Evolutionary conservation across 805 yeast species (phyloP).

Genomic region (Saturnispora sanitii): DNA sequence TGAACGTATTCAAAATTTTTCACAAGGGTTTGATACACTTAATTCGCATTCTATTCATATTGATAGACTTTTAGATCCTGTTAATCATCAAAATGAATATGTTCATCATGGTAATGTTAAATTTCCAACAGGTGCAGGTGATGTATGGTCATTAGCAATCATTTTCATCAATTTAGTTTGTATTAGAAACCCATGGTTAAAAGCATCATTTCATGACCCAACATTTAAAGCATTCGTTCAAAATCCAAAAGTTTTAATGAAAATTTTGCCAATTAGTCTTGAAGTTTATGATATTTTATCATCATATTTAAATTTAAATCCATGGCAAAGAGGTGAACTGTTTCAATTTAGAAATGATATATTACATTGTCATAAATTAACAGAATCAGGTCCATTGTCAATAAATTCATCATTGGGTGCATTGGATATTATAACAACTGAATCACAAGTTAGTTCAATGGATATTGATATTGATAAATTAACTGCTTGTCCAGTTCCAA

Average conservation of each 20-base stretch:
- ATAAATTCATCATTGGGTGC: slow-evolving; percentile 21
- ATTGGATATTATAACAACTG: slow-evolving; percentile 21
- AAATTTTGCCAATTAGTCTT: slow-evolving; percentile 63
- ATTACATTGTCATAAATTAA: slow-evolving; percentile 21
- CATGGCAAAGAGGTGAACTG: slow-evolving; percentile 37
- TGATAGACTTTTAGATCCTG: slow-evolving; percentile 19
- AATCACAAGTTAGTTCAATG: slow-evolving; percentile 15
- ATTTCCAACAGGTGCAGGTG: slow-evolving; percentile 66
- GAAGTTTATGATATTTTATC: slow-evolving; percentile 46
- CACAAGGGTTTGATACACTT: slow-evolving; percentile 26
- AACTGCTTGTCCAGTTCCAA: slow-evolving; percentile 26
- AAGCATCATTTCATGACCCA: slow-evolving; percentile 56
- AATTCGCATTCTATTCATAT: slow-evolving; percentile 26
- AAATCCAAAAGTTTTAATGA: slow-evolving; percentile 44
- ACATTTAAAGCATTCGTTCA: slow-evolving; percentile 57
- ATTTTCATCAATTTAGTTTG: slow-evolving; percentile 72
- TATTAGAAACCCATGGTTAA: slow-evolving; percentile 85
- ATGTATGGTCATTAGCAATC: slow-evolving; percentile 80
- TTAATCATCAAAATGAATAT: slow-evolving; percentile 12
- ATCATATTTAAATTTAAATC: slow-evolving; percentile 36
- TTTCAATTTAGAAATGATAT: slow-evolving; percentile 32
- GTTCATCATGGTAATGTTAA: slow-evolving; percentile 25
- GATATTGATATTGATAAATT: slow-evolving; percentile 8
- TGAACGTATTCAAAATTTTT: slow-evolving; percentile 47
- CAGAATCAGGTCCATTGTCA: slow-evolving; percentile 29